A percentile compares a stretch with the other conserved stretches of the same genome.
phyloP scores from a whole-genome alignment of 2,329 filamentous ascomycete genomes.

The Cladosporium sp. region DNA sequence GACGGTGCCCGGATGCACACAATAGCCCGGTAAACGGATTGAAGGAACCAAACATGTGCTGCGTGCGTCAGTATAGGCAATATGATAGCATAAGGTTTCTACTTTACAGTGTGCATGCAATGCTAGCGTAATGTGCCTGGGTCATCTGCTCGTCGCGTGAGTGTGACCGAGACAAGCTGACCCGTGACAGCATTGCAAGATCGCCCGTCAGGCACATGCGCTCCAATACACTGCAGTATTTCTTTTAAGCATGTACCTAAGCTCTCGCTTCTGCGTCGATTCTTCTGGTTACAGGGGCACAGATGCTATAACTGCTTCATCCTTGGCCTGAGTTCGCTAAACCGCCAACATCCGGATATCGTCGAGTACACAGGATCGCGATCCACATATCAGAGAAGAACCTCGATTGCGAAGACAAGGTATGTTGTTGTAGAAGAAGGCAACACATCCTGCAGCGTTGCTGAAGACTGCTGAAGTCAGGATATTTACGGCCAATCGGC shows the following conservation, averaged over 20 bases:
- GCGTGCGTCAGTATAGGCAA: not conserved
- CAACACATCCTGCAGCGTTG: not conserved
- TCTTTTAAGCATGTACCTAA: not conserved
- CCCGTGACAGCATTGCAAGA: not conserved
- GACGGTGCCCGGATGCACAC: too few species aligned
- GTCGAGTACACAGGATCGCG: too few species aligned
- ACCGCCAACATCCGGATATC: not conserved
- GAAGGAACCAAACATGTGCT: not conserved
- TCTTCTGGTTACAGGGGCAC: not conserved
- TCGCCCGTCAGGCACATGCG: not conserved
- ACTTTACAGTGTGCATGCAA: not conserved
- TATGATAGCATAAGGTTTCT: not conserved
- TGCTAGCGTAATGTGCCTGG: not conserved
- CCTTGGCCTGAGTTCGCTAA: not conserved
- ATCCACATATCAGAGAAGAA: too few species aligned
- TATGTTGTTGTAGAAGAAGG: not conserved
- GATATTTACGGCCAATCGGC: not conserved
- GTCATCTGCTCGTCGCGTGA: slow-evolving; percentile 6
- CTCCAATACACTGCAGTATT: not conserved
- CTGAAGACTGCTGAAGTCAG: slow-evolving; percentile 3
- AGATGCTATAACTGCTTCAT: not conserved
- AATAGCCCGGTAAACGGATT: too few species aligned
- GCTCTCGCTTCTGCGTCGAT: not conserved
- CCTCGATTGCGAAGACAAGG: not conserved
- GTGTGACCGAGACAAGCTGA: slow-evolving; percentile 5